Evolutionary conservation across 805 yeast species (phyloP), one percentile per base, ranked within the genome.

Genomic region (Candida palmyrensis): DNA sequence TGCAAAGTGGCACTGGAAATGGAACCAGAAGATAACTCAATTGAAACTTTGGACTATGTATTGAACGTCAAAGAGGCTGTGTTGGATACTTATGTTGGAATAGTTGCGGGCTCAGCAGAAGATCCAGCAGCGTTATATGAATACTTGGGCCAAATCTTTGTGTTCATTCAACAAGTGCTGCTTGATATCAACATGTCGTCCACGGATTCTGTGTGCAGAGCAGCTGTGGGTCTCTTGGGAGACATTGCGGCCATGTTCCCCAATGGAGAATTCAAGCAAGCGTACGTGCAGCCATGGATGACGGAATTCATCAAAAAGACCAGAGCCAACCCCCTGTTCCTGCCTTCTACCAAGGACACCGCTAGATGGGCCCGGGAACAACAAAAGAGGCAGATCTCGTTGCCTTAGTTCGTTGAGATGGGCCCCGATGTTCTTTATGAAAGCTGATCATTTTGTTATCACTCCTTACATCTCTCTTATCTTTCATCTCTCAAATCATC

Each of bases 361-460:
- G 97, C 97, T 6, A 77, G 89, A 62, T 92, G 97, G 97, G 97
- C 98, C 11, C 76, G 92, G 46, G 96, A 84, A 49, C 95, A 81
- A 61, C 85, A 76, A 54, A 75, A 74, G 58, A 62, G 65, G 39
- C 68, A 62, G 41, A n/a, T n/a, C n/a, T n/a, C n/a, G n/a, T n/a
- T n/a, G n/a, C n/a, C n/a, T n/a, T n/a, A n/a, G n/a, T n/a, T n/a
- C n/a, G n/a, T n/a, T n/a, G n/a, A n/a, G n/a, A n/a, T n/a, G n/a
- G n/a, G n/a, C n/a, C n/a, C n/a, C n/a, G n/a, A n/a, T n/a, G n/a
- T n/a, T n/a, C n/a, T n/a, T n/a, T n/a, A n/a, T n/a, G n/a, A n/a
- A n/a, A n/a, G n/a, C n/a, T n/a, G n/a, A n/a, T n/a, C n/a, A n/a
- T n/a, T n/a, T n/a, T n/a, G n/a, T n/a, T n/a, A n/a, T n/a, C n/a